Base-by-base conservation (phyloP, 2,329 filamentous ascomycete species). In the Calonectria pteridis region DNA sequence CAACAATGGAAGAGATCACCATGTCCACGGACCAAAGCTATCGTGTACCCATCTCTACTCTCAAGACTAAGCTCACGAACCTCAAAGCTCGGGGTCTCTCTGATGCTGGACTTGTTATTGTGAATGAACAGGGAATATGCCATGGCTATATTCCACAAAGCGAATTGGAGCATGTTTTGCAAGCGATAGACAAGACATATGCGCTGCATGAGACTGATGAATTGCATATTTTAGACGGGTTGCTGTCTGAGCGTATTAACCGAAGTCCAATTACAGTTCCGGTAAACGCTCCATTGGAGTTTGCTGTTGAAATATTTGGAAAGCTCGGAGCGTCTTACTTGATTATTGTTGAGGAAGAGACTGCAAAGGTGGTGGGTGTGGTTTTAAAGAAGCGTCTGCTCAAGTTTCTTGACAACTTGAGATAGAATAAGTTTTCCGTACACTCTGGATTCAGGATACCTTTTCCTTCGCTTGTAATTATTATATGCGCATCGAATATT, bases 231-330 rank as follows among this genome's bases (percentile, higher is more conserved):
- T 31, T 77, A 3, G 63, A 62, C 6, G 65, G 37, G 0, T 1
- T 28, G 1, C 20, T 71, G 9, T 53, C 31, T 1, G 31, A 46
- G 5, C 6, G 31, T 6, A 70, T 77, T 1, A 43, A 77, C 4
- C 66, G 13, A 9, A 73, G 16, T 7, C 67, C 74, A 3, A 13
- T 76, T 2, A 53, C 46, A 1, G 29, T 77, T 9, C 13, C 64
- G 0, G 58, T 37, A 0, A 74, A 55, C 2, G 66, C 75, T 10
- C 75, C 76, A 4, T 28, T 77, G 2, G 75, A 77, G 23, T 67
- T 74, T 62, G 75, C 73, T 3, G 71, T 75, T 2, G 69, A 75
- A 4, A 18, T 77, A 0, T 74, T 77, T 49, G 51, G 71, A 0
- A 75, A 75, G 13, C 2, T 77, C 1, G 75, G 71, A 0, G 49